These are phyloP conservation scores for Cladosporium phlei DNA, from an alignment of 2,329 filamentous ascomycete genomes.

Conservation along the genomic window DNA sequence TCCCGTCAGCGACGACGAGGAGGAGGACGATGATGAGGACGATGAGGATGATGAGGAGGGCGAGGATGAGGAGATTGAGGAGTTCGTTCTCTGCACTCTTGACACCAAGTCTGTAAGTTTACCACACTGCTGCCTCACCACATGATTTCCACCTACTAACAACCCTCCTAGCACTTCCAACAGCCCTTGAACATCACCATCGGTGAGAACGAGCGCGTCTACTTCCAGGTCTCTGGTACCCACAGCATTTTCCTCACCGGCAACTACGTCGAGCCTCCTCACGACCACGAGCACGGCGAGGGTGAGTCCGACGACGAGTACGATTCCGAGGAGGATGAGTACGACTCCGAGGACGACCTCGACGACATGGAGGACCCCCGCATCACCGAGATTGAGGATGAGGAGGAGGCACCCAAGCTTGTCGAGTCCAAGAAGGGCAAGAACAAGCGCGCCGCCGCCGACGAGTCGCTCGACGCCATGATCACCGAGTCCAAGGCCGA, in stretches of 20 bases:
- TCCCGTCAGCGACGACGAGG: slow-evolving; percentile 46
- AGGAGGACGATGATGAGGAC: slow-evolving; percentile 45
- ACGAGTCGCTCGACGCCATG: slow-evolving; percentile 68
- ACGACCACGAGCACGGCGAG: slow-evolving; percentile 53
- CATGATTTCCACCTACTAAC: slow-evolving; percentile 28
- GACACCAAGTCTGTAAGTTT: slow-evolving; percentile 78
- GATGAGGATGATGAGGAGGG: slow-evolving; percentile 56
- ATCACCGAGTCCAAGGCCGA: slow-evolving; percentile 66
- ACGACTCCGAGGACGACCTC: slow-evolving; percentile 48
- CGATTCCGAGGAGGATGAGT: slow-evolving; percentile 60
- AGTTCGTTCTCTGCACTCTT: slow-evolving; percentile 92
- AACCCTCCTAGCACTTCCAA: slow-evolving; percentile 71
- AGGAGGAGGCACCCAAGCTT: slow-evolving; percentile 61
- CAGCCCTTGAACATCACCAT: slow-evolving; percentile 92
- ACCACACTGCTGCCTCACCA: not conserved
- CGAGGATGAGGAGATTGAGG: slow-evolving; percentile 67
- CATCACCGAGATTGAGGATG: slow-evolving; percentile 76
- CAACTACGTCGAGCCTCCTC: slow-evolving; percentile 79
- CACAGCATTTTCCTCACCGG: slow-evolving; percentile 90
- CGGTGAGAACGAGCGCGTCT: slow-evolving; percentile 80
- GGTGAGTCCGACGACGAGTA: slow-evolving; percentile 61
- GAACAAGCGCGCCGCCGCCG: slow-evolving; percentile 87
- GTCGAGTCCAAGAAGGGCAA: slow-evolving; percentile 61
- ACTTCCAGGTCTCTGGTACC: slow-evolving; percentile 85
- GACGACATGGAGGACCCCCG: slow-evolving; percentile 69